phyloP scores from a whole-genome alignment of 352 stramenopile genomes.

The Pythium rishiriense region DNA sequence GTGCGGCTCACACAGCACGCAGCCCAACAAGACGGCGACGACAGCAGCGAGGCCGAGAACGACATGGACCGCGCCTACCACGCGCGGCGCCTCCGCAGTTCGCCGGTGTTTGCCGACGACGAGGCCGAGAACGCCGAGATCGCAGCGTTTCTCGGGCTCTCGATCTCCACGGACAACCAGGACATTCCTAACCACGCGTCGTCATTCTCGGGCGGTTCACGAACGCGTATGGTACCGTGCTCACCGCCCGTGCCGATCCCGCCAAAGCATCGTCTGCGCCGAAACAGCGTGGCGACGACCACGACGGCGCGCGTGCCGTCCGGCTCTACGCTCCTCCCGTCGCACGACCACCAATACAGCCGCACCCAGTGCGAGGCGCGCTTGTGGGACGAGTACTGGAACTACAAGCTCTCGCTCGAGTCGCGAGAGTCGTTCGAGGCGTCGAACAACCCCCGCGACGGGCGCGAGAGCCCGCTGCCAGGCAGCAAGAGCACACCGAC shows the following conservation, averaged over 20 bases:
- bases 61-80: neutral
- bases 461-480: neutral
- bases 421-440: constrained; percentile 61
- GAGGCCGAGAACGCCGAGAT: constrained; percentile 19
- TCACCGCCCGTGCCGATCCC: constrained; percentile 60
- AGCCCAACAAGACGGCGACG: neutral
- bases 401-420: constrained; percentile 75
- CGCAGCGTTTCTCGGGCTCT: constrained; percentile 18
- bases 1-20: constrained; percentile 14
- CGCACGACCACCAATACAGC: constrained; percentile 31
- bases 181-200: constrained; percentile 21
- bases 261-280: constrained; percentile 31
- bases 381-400: constrained; percentile 69
- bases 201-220: constrained; percentile 32
- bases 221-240: constrained; percentile 32
- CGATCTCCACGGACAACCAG: constrained; percentile 2
- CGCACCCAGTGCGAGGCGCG: constrained; percentile 47
- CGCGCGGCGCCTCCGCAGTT: neutral
- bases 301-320: constrained; percentile 5
- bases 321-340: constrained; percentile 5
- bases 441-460: constrained; percentile 18
- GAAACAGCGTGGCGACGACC: constrained; percentile 31
- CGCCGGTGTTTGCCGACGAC: constrained; percentile 1
- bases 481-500: neutral
- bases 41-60: neutral